These are phyloP conservation scores for Saccharomycopsis amapae DNA, from an alignment of 805 yeast species.

Conservation along the genomic window DNA sequence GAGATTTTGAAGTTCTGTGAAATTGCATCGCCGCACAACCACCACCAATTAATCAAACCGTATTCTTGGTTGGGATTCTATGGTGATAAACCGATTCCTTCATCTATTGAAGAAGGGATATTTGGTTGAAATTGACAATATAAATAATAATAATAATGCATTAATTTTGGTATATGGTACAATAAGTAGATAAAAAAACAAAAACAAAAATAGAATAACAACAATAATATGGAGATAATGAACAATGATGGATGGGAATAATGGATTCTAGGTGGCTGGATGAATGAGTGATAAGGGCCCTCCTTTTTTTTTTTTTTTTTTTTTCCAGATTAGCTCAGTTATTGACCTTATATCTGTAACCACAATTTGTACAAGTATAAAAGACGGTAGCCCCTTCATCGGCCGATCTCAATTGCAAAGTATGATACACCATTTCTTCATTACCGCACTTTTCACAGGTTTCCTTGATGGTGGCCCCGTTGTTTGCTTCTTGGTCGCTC, in stretches of 20 bases:
- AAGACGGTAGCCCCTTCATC: constrained; percentile 99
- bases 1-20: constrained; percentile 6
- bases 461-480: constrained; percentile 95
- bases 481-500: constrained; percentile 60
- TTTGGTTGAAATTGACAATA: constrained; percentile 43
- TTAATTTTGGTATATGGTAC: too few species aligned
- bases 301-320: not conserved
- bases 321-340: constrained; percentile 40
- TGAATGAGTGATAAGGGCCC: too few species aligned
- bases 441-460: constrained; percentile 98
- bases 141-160: too few species aligned
- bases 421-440: constrained; percentile 97
- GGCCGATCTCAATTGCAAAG: constrained; percentile 92
- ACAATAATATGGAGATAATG: too few species aligned
- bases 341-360: constrained; percentile 89
- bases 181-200: not conserved
- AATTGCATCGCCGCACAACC: not conserved
- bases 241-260: too few species aligned
- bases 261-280: too few species aligned
- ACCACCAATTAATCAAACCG: constrained; percentile 44
- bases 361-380: constrained; percentile 91
- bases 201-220: not conserved
- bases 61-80: constrained; percentile 81
- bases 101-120: constrained; percentile 70
- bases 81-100: constrained; percentile 62